Percentiles rank a stretch among this genome's conserved stretches.
Conservation (phyloP, 2,329 filamentous ascomycete species). For the Diaporthe sp. region DNA sequence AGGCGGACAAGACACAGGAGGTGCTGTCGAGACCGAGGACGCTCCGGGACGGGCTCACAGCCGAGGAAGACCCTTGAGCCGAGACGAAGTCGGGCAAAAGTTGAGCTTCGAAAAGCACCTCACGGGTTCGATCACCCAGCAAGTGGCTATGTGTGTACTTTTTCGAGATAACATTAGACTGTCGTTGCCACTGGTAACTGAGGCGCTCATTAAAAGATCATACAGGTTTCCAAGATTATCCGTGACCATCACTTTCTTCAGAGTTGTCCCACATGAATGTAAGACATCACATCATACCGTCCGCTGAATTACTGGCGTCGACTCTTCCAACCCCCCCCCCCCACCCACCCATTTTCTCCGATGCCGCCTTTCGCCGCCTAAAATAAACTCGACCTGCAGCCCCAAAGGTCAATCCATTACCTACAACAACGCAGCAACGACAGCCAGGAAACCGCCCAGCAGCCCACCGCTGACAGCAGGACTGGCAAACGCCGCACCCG, state of each 20-base stretch:
- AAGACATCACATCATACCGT: neutral
- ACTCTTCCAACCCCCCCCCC: too few species aligned
- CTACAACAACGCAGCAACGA: constrained; percentile 26
- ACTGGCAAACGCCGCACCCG: constrained; percentile 6
- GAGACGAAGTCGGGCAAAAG: too few species aligned
- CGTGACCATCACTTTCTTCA: neutral
- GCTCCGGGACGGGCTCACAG: neutral
- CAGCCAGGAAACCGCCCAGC: constrained; percentile 22
- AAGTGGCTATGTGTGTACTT: neutral
- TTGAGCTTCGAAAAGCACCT: neutral
- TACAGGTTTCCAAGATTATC: neutral
- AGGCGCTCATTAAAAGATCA: constrained; percentile 9
- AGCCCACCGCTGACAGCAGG: constrained; percentile 25
- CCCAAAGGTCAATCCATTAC: neutral
- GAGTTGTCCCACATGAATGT: neutral
- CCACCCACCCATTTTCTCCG: too few species aligned
- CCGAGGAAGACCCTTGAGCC: neutral
- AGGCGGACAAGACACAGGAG: constrained; percentile 26
- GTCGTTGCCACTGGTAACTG: constrained; percentile 1
- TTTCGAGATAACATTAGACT: constrained; percentile 21
- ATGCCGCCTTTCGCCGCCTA: neutral
- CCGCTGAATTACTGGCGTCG: neutral
- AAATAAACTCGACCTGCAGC: neutral
- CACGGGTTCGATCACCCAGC: neutral
- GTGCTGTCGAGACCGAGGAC: neutral